Conservation (phyloP, 768 basidiomycete species). For the Psilocybe tampanensis region DNA sequence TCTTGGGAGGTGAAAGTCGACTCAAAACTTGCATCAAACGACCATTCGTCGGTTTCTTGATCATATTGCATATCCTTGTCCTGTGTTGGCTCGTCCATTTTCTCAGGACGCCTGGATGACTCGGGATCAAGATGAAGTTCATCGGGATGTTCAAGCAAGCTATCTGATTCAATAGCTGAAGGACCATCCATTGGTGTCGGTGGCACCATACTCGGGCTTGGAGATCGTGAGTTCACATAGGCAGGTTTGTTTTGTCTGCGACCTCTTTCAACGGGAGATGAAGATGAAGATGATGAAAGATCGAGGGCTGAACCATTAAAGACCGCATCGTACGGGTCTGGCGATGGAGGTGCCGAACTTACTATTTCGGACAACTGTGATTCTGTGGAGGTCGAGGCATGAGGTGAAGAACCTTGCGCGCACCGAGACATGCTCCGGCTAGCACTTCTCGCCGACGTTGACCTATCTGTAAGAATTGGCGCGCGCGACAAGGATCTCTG, state of each 20-base stretch:
- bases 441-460: constrained; percentile 38
- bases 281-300: constrained; percentile 22
- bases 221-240: constrained; percentile 41
- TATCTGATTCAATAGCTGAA: constrained; percentile 15
- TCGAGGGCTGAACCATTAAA: constrained; percentile 26
- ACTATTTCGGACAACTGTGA: constrained; percentile 5
- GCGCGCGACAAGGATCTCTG: constrained; percentile 54
- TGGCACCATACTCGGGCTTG: constrained; percentile 49
- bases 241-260: constrained; percentile 28
- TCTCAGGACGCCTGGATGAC: constrained; percentile 7
- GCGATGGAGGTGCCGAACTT: not conserved
- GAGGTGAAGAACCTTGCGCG: constrained; percentile 26
- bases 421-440: constrained; percentile 45
- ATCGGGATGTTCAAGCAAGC: constrained; percentile 26
- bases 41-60: constrained; percentile 5
- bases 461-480: constrained; percentile 41
- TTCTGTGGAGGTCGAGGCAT: constrained; percentile 10
- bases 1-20: not conserved
- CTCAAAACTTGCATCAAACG: not conserved
- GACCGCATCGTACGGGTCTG: constrained; percentile 4
- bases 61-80: not conserved
- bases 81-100: not conserved
- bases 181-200: constrained; percentile 43
- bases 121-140: constrained; percentile 25
- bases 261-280: constrained; percentile 36